phyloP scores from a whole-genome alignment of 768 basidiomycete genomes.

The Pulveroboletus sp. region DNA sequence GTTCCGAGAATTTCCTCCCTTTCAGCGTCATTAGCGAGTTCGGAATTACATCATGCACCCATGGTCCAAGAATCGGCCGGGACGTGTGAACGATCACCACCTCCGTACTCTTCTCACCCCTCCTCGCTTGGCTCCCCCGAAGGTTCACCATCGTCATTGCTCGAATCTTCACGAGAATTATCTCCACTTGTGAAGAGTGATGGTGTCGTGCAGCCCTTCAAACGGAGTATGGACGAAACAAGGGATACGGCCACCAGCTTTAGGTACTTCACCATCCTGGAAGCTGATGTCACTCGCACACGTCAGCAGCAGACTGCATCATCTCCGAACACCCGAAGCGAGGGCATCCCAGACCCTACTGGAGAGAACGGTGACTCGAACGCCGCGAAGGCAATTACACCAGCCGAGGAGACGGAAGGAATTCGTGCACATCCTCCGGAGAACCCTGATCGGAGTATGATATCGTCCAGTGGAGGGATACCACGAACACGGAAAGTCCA shows the following conservation, averaged over 20 bases:
- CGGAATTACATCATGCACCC: conserved; percentile 52
- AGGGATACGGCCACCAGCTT: conserved; percentile 45
- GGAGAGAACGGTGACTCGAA: conserved; percentile 12
- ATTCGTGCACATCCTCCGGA: conserved; percentile 10
- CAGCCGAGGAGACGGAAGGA: conserved; percentile 10
- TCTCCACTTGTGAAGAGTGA: conserved; percentile 26
- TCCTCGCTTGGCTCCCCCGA: conserved; percentile 28
- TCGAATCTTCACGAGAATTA: conserved; percentile 13
- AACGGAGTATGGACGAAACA: conserved; percentile 44
- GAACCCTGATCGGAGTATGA: conserved; percentile 19
- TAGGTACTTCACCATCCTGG: conserved; percentile 42
- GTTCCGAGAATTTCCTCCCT: conserved; percentile 52
- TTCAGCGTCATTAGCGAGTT: conserved; percentile 63
- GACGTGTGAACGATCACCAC: conserved; percentile 25
- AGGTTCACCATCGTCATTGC: conserved; percentile 18
- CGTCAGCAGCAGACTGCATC: conserved; percentile 17
- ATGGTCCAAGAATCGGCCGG: conserved; percentile 22
- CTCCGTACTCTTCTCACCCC: conserved; percentile 34
- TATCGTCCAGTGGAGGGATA: conserved; percentile 29
- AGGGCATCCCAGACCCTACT: conserved; percentile 5
- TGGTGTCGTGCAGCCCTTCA: conserved; percentile 32
- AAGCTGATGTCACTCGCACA: conserved; percentile 34
- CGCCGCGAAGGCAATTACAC: conserved; percentile 7
- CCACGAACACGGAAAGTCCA: conserved; percentile 62
- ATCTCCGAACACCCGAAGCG: conserved; percentile 4